Conservation (phyloP, 495 filamentous ascomycete genomes). For the Letharia lupina region DNA sequence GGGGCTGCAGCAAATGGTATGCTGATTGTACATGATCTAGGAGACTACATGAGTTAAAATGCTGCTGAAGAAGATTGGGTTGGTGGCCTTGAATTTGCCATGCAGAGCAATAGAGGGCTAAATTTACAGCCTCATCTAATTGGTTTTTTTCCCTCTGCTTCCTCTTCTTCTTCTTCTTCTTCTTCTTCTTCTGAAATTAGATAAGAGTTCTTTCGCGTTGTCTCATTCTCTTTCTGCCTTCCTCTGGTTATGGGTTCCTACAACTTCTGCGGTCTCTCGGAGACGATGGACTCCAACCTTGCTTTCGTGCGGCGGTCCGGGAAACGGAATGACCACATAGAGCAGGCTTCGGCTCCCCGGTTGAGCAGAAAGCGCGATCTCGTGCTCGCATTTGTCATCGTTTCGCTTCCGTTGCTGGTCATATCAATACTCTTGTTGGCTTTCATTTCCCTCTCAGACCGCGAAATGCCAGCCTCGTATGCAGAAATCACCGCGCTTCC, state of each 20-base stretch:
- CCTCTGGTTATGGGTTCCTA: not conserved
- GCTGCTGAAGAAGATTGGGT: not conserved
- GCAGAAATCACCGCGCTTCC: not conserved
- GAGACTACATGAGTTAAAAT: not conserved
- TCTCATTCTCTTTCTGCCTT: not conserved
- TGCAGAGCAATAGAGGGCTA: too few relatives aligned
- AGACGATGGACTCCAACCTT: not conserved
- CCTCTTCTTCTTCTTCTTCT: too few relatives aligned
- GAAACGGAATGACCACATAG: not conserved
- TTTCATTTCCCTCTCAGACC: conserved; percentile 12
- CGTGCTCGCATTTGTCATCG: conserved; percentile 12
- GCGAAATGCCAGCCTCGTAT: not conserved
- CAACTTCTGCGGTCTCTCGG: not conserved
- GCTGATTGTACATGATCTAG: not conserved
- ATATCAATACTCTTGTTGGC: conserved; percentile 12
- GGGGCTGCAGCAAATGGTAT: not conserved
- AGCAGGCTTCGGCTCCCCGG: conserved; percentile 3
- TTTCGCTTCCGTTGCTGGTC: conserved; percentile 17
- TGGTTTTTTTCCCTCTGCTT: too few relatives aligned
- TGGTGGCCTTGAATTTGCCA: not conserved
- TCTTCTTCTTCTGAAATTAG: too few relatives aligned
- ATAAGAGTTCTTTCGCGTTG: not conserved
- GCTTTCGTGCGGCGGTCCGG: not conserved
- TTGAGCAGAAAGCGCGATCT: conserved; percentile 14
- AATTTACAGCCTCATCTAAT: too few relatives aligned